Evolutionary conservation across 768 basidiomycete genomes (phyloP).

Genomic region (Amanita rimosa): DNA sequence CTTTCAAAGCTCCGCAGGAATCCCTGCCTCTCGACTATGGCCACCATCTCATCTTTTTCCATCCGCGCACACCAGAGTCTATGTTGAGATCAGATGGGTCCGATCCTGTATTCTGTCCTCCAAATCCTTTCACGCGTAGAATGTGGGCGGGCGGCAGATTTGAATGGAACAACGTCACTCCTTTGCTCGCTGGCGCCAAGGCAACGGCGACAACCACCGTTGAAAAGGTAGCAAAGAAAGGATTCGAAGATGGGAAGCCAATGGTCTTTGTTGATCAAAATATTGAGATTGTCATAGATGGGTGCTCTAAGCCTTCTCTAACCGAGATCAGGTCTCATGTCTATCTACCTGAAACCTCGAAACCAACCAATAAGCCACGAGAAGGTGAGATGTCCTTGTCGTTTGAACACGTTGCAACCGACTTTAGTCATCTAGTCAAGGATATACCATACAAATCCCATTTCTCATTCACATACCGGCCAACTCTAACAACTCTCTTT

Average conservation of each 20-base stretch:
- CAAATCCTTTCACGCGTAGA: constrained; percentile 59
- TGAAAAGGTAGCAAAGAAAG: constrained; percentile 47
- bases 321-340: constrained; percentile 62
- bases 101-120: constrained; percentile 61
- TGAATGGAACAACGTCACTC: constrained; percentile 39
- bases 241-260: constrained; percentile 48
- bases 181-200: constrained; percentile 41
- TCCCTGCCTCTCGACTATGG: constrained; percentile 42
- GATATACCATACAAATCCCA: constrained; percentile 33
- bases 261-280: constrained; percentile 69
- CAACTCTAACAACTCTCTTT: constrained; percentile 65
- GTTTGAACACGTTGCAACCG: constrained; percentile 10
- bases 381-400: neutral
- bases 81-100: constrained; percentile 59
- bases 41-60: constrained; percentile 69
- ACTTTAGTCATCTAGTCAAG: constrained; percentile 8
- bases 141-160: constrained; percentile 78
- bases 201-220: constrained; percentile 40
- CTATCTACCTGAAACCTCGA: constrained; percentile 30
- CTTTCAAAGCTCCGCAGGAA: constrained; percentile 28
- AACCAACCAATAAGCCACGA: constrained; percentile 7
- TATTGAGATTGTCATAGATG: constrained; percentile 38
- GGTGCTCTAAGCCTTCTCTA: constrained; percentile 32
- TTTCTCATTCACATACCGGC: constrained; percentile 57
- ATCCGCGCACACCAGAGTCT: constrained; percentile 47